Evolutionary conservation across 208 protist genomes (phyloP), one percentile per base, ranked within the genome.

Genomic region (Leptomonas pyrrhocoris): DNA sequence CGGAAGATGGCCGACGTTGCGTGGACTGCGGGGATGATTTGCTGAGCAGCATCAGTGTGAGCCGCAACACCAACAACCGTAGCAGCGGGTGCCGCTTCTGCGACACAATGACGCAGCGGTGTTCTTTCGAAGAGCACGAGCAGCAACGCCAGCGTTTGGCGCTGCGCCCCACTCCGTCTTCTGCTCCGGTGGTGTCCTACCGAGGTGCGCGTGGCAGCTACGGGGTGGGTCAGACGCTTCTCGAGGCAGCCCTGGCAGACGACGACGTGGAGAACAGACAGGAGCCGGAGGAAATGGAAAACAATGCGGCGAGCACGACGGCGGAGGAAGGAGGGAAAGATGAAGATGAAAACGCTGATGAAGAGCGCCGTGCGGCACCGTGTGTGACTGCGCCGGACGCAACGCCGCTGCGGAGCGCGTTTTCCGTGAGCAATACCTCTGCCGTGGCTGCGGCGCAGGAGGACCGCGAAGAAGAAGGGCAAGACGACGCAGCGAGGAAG

Each of bases 121-220:
- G 28, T n/a, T 21, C 28, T 36, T 21, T 34, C 13, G 38, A 59
- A 28, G 25, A 40, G 21, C 71, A 49, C 13, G 38, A 59, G 18
- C 40, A 40, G 21, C 71, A 49, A 34, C 42, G 48, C 0, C 43
- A 42, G 0, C 16, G 21, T 23, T 30, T 43, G 0, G 15, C 18
- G 11, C 49, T 59, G 21, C 36, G 36, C 12, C 48, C 51, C 23
- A 30, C 50, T 6, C 28, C 69, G 42, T 67, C 69, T 21, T 67
- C 69, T 1, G 69, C 69, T 18, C 69, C 69, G 25, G 53, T 67
- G 7, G 21, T 50, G 25, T 68, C 60, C 40, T 19, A 68, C 27
- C 60, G 58, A 50, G 36, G 27, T 46, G 11, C 46, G 8, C 58
- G 63, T 28, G 70, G 48, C 43, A 30, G 48, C 36, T 48, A 57